Conservation (phyloP, 805 yeast species). For the Saturnispora saitoi region DNA sequence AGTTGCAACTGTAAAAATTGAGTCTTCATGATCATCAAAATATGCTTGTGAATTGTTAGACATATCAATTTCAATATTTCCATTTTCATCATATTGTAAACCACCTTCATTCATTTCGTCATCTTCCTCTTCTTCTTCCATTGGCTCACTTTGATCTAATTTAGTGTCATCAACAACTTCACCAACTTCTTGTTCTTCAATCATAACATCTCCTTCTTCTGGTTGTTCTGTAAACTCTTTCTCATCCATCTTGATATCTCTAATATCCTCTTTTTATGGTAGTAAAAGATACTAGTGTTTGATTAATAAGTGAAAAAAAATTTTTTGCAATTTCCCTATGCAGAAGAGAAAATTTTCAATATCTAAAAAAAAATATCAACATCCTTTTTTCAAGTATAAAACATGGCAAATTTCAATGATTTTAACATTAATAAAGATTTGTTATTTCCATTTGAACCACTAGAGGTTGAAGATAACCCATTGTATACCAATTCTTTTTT, state of each 20-base stretch:
- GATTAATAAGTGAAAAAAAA: neutral
- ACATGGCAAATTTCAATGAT: neutral
- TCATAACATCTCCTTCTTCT: conserved; percentile 22
- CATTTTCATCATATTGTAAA: conserved; percentile 31
- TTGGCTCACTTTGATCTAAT: conserved; percentile 33
- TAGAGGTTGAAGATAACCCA: neutral
- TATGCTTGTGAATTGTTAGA: conserved; percentile 83
- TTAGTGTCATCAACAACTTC: conserved; percentile 28
- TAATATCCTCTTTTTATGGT: neutral
- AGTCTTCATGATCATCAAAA: conserved; percentile 85
- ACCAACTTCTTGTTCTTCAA: conserved; percentile 25
- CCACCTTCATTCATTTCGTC: conserved; percentile 19
- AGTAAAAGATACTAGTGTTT: too few relatives aligned
- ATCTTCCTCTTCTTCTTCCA: conserved; percentile 26
- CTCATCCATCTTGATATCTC: neutral
- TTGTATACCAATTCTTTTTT: neutral
- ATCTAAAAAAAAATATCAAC: neutral
- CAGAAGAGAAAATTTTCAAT: neutral
- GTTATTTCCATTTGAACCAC: neutral
- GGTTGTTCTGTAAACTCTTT: conserved; percentile 6
- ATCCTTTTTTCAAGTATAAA: neutral
- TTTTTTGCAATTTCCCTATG: neutral
- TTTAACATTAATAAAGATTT: neutral
- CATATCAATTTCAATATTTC: conserved; percentile 70
- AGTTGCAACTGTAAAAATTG: conserved; percentile 69